These are phyloP conservation scores for Aspergillus ostianus DNA, from an alignment of 495 filamentous ascomycete genomes.

Conservation along the genomic window DNA sequence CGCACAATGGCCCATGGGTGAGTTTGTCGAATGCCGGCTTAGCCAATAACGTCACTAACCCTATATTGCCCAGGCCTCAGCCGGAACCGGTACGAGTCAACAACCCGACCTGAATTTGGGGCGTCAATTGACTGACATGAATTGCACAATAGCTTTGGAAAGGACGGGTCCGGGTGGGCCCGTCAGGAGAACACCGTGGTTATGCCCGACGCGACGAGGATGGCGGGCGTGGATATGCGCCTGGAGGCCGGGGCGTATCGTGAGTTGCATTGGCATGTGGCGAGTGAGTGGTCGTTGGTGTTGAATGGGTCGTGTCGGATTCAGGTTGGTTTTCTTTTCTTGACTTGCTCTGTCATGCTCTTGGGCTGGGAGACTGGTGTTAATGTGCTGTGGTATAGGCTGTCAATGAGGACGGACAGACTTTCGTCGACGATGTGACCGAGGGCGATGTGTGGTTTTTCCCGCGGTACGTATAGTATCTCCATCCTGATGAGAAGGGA, in stretches of 20 bases:
- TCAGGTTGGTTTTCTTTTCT: conserved; percentile 34
- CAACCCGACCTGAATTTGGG: too few relatives aligned
- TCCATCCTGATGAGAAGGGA: background rate
- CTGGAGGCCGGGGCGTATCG: conserved; percentile 64
- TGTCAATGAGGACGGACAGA: conserved; percentile 61
- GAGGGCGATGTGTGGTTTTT: conserved; percentile 74
- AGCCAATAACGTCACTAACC: background rate
- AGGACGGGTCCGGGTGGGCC: conserved; percentile 62
- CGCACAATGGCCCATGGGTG: conserved; percentile 69
- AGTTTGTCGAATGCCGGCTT: conserved; percentile 3
- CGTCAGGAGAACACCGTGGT: conserved; percentile 63
- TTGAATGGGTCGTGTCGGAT: conserved; percentile 63
- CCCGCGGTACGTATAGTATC: conserved; percentile 36
- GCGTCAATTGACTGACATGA: conserved; percentile 7
- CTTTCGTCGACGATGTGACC: conserved; percentile 63
- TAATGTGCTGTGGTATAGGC: conserved; percentile 36
- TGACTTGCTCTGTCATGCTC: too few relatives aligned
- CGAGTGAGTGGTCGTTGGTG: conserved; percentile 64
- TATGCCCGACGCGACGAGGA: conserved; percentile 61
- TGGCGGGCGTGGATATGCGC: conserved; percentile 80
- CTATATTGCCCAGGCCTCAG: conserved; percentile 43
- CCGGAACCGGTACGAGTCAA: conserved; percentile 51
- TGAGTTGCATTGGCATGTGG: conserved; percentile 73
- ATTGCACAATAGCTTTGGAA: conserved; percentile 41
- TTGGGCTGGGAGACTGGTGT: background rate